phyloP scores from a whole-genome alignment of 148 eudicot genomes.

The Nyssa sinensis region DNA sequence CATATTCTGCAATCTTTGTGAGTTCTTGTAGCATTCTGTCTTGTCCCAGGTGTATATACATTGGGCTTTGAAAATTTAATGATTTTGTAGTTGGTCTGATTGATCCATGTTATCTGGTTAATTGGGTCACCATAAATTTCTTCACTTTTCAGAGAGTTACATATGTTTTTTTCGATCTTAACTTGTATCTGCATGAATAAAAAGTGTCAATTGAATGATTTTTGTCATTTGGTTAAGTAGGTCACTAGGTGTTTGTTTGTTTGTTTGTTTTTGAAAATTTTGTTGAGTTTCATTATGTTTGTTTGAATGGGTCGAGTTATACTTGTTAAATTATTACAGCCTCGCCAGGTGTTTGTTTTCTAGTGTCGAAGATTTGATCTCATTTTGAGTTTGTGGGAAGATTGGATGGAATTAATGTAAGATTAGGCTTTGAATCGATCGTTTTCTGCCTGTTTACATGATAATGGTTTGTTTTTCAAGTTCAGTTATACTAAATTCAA shows the following conservation, averaged over 20 bases:
- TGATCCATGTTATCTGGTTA: not conserved
- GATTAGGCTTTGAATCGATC: not conserved
- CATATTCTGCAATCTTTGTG: slow-evolving; percentile 72
- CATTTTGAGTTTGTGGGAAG: not conserved
- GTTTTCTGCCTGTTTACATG: not conserved
- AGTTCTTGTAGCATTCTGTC: not conserved
- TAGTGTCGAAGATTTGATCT: too few species aligned
- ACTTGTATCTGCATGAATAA: not conserved
- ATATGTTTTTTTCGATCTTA: not conserved
- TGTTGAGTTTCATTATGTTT: too few species aligned
- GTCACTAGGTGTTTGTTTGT: too few species aligned
- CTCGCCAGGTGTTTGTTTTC: not conserved
- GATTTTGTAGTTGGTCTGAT: not conserved
- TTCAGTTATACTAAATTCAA: not conserved
- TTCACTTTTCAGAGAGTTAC: not conserved
- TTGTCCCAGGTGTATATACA: not conserved
- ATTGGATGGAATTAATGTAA: not conserved
- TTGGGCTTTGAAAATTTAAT: slow-evolving; percentile 6
- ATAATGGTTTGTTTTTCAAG: not conserved
- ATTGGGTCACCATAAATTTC: not conserved
- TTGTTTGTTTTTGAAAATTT: too few species aligned
- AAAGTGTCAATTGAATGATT: not conserved
- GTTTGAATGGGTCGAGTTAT: not conserved
- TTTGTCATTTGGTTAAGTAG: not conserved
- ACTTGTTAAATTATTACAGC: not conserved